These are phyloP conservation scores for Raffaelea albimanens DNA, from an alignment of 2,329 filamentous ascomycete genomes.

Conservation along the genomic window DNA sequence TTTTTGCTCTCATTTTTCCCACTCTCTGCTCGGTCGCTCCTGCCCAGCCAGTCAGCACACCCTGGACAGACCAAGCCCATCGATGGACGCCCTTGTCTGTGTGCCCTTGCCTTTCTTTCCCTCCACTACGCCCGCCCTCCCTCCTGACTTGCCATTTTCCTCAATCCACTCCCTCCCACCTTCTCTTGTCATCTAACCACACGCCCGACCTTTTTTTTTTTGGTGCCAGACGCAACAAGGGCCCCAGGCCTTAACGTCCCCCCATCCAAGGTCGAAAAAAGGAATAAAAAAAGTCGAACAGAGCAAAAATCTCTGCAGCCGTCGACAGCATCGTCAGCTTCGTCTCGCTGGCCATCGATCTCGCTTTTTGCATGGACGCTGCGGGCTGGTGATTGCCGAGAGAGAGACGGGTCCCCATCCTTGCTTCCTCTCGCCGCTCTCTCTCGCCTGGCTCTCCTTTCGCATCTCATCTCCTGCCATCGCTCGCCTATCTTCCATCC, in stretches of 20 bases:
- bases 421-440: not conserved
- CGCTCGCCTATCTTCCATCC: no score
- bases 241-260: constrained; percentile 3
- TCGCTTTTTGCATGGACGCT: not conserved
- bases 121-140: constrained; percentile 13
- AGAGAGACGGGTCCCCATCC: not conserved
- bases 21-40: not conserved
- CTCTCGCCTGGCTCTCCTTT: no score
- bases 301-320: not conserved
- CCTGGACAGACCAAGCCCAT: not conserved
- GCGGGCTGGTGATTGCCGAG: constrained; percentile 1
- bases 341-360: no score
- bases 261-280: constrained; percentile 2
- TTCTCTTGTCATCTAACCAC: constrained; percentile 13
- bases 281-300: not conserved
- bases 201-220: constrained; percentile 11
- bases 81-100: not conserved
- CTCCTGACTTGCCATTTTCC: constrained; percentile 10
- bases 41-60: not conserved
- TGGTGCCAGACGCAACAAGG: constrained; percentile 5
- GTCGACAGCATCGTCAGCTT: no score
- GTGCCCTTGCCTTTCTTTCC: constrained; percentile 7
- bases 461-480: no score
- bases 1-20: not conserved
- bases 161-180: constrained; percentile 13